Evolutionary conservation across 495 filamentous ascomycete genomes (phyloP), one percentile per base, ranked within the genome.

Genomic region (Podospora didyma): DNA sequence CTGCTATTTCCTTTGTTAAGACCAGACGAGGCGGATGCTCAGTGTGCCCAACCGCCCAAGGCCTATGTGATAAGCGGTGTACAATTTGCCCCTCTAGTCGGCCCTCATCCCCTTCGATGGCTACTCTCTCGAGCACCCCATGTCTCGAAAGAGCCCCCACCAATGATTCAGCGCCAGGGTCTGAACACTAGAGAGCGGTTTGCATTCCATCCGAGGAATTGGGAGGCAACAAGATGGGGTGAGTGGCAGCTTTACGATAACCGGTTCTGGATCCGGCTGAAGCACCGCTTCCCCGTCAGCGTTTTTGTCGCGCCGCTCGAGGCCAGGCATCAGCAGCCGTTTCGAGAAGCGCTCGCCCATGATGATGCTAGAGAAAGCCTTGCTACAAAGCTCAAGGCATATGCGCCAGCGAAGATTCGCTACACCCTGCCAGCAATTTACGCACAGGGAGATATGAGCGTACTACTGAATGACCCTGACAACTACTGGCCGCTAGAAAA

Each of bases 261-360:
- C 10, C 81, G 93, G 9, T 96, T 81, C 73, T 97, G 93, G 93
- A 72, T 96, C 35, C 80, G 85, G 3, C 41, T 90, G 11, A 59
- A 64, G 16, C 75, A 79, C 58, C 66, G 62, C 16, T 59, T 76
- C 0, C 62, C 66, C 2, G 61, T 60, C 53, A 51, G 63, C 2
- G 22, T 86, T 1, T 46, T 71, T 11, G 54, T 88, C 20, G 76
- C 77, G 5, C 82, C 85, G 2, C 78, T 86, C 54, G 66, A 75
- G 21, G 39, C 42, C 14, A 65, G 72, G 1, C 80, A 86, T 66
- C 68, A 81, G 9, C 72, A 75, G 42, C 22, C 61, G 2, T 78
- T 83, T 54, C 71, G 72, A 16, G 65, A 69, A 22, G 57, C 59
- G 1, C 69, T 81, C 0, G 31, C 22, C 4, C 59, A 62, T n/a